A percentile compares a stretch with the other conserved stretches of the same genome.
Conservation (phyloP, 768 basidiomycete genomes). For the Suillus paluster region DNA sequence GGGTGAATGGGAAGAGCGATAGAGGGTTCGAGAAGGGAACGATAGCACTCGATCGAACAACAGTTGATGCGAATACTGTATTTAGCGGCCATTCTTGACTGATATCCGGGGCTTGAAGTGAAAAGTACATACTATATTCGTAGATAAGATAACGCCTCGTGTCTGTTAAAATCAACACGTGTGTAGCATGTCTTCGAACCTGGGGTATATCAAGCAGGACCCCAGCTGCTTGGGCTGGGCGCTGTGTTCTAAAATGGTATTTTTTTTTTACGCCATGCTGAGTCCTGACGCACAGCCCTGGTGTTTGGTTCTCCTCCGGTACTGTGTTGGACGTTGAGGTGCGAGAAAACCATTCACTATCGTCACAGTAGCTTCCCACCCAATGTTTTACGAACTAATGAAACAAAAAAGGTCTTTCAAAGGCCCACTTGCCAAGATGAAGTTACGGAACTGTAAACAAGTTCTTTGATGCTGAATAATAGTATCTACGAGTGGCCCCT, state of each 20-base stretch:
- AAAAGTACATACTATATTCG: not conserved
- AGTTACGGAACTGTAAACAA: not conserved
- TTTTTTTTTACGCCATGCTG: not conserved
- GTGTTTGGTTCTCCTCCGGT: not conserved
- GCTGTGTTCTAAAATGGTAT: not conserved
- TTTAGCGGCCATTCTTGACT: not conserved
- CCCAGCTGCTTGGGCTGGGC: not conserved
- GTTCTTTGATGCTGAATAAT: not conserved
- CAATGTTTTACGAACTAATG: not conserved
- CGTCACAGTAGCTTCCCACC: not conserved
- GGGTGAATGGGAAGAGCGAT: conserved; percentile 4
- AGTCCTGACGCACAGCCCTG: not conserved
- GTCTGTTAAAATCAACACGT: not conserved
- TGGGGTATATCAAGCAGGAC: not conserved
- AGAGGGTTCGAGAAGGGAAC: not conserved
- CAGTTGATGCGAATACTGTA: not conserved
- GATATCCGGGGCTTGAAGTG: not conserved
- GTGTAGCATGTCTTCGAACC: not conserved
- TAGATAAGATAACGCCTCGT: conserved; percentile 16
- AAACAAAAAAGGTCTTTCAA: not conserved
- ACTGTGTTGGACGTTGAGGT: not conserved
- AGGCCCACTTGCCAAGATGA: not conserved
- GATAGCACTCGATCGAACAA: conserved; percentile 3
- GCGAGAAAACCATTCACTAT: not conserved
- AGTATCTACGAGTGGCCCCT: not conserved